phyloP scores from a whole-genome alignment of 306 rosid genomes.

The Quercus dentata region DNA sequence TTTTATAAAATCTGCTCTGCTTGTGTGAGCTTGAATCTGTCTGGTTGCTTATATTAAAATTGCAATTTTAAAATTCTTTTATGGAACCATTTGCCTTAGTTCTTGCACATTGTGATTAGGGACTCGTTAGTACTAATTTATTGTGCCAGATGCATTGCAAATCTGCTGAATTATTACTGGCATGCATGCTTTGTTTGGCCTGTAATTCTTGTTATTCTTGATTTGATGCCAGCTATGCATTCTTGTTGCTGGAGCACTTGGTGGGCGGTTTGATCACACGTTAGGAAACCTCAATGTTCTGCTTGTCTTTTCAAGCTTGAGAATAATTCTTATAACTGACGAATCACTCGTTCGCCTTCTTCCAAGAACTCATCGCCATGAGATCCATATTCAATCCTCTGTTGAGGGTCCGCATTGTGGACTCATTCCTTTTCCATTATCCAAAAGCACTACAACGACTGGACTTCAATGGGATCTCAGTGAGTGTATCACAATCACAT shows the following conservation, averaged over 20 bases:
- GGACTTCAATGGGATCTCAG: conserved; percentile 94
- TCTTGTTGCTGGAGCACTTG: conserved; percentile 90
- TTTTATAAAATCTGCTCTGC: not conserved
- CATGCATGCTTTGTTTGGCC: conserved; percentile 2
- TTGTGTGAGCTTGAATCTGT: not conserved
- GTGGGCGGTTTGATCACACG: conserved; percentile 97
- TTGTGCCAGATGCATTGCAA: not conserved
- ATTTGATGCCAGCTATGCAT: conserved; percentile 63
- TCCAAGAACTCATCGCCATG: conserved; percentile 61
- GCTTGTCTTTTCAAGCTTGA: conserved; percentile 59
- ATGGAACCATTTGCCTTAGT: not conserved
- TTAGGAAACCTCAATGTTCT: conserved; percentile 86
- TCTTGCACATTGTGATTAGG: not conserved
- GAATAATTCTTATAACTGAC: conserved; percentile 77
- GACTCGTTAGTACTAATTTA: not conserved
- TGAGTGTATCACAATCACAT: conserved; percentile 35
- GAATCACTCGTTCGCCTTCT: conserved; percentile 87
- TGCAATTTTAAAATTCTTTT: not conserved
- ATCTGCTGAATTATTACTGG: conserved; percentile 5
- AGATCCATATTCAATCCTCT: conserved; percentile 65
- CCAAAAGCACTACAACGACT: conserved; percentile 77
- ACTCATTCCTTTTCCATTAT: conserved; percentile 85
- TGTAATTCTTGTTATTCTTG: not conserved
- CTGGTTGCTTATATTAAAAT: not conserved
- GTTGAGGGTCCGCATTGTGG: conserved; percentile 96